A percentile compares a stretch with the other conserved stretches of the same genome.
phyloP scores from a whole-genome alignment of 345 rosid species.

The Murraya paniculata region DNA sequence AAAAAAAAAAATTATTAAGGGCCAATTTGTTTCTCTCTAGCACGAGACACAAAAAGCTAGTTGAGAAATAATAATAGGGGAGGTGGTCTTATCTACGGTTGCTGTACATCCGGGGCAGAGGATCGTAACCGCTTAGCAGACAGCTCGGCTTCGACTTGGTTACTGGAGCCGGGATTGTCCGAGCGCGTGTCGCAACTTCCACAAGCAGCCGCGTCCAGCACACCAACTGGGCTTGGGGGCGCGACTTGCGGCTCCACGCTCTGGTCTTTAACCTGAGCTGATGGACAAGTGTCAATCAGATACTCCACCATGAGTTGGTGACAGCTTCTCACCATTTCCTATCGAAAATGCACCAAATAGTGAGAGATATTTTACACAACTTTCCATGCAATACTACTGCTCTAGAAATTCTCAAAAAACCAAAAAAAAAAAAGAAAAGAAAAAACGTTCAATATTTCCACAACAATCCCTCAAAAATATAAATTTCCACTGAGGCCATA shows the following conservation, averaged over 20 bases:
- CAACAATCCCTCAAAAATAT: background rate
- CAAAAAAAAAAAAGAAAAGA: background rate
- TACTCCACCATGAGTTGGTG: conserved; percentile 70
- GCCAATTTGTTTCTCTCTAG: conserved; percentile 6
- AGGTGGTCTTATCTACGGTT: conserved; percentile 26
- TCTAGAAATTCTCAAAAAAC: conserved; percentile 23
- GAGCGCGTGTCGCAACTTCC: conserved; percentile 48
- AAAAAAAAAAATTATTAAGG: background rate
- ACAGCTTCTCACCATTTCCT: conserved; percentile 80
- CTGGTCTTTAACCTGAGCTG: conserved; percentile 21
- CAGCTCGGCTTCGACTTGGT: conserved; percentile 33
- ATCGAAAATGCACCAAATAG: conserved; percentile 1
- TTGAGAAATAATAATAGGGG: conserved; percentile 4
- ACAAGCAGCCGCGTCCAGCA: conserved; percentile 63
- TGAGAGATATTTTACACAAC: conserved; percentile 27
- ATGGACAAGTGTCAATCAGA: conserved; percentile 57
- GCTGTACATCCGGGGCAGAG: conserved; percentile 47
- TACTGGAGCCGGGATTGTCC: conserved; percentile 33
- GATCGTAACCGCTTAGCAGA: conserved; percentile 33
- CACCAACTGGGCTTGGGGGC: conserved; percentile 61
- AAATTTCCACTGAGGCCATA: background rate
- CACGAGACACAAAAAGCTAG: background rate
- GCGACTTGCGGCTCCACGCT: conserved; percentile 26
- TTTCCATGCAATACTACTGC: conserved; percentile 32
- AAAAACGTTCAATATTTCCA: conserved; percentile 18